phyloP scores from a whole-genome alignment of 768 basidiomycete species.

The Tephrocybe sp. region DNA sequence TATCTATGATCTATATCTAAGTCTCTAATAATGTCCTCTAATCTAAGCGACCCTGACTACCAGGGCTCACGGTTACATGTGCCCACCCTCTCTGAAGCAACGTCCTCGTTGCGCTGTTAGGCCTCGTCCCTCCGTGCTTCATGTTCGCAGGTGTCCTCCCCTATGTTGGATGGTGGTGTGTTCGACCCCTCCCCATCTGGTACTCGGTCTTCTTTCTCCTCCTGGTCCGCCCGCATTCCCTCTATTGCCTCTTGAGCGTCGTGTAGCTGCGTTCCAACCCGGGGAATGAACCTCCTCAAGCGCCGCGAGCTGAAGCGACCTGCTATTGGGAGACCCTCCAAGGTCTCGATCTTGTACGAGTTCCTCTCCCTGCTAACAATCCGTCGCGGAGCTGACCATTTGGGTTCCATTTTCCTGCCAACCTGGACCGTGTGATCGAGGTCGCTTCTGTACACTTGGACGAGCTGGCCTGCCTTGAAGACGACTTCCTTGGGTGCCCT shows the following conservation, averaged over 20 bases:
- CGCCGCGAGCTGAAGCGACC: conserved; percentile 19
- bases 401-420: conserved; percentile 25
- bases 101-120: conserved; percentile 2
- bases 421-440: conserved; percentile 25
- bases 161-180: background rate
- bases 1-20: conserved; percentile 12
- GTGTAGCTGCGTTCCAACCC: conserved; percentile 18
- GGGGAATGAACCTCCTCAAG: conserved; percentile 19
- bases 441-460: conserved; percentile 21
- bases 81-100: conserved; percentile 2
- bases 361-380: conserved; percentile 16
- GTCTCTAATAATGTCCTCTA: background rate
- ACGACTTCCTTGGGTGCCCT: conserved; percentile 15
- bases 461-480: conserved; percentile 26
- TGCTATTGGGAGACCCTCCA: conserved; percentile 12
- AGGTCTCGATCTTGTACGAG: conserved; percentile 22
- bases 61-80: conserved; percentile 4
- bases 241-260: conserved; percentile 14
- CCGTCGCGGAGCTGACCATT: conserved; percentile 27
- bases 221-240: background rate
- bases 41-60: background rate
- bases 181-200: background rate
- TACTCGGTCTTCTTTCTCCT: background rate
- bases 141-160: no score
- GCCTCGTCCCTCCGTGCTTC: no score